Evolutionary conservation across 129 eudicot genomes (phyloP), one percentile per base, ranked within the genome.

Genomic region (Centella asiatica): DNA sequence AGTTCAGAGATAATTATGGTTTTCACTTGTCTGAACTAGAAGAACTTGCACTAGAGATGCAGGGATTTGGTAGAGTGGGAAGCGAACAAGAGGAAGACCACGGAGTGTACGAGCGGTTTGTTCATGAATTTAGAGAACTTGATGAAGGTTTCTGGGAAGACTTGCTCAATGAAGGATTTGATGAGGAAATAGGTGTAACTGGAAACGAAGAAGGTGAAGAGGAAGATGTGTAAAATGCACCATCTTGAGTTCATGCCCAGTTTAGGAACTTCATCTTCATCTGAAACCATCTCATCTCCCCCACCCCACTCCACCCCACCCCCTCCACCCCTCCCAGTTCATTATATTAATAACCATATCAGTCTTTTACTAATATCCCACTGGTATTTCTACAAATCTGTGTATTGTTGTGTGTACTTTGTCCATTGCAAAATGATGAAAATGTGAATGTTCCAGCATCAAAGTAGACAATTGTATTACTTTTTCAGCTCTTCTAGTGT

Each of bases 141-240:
- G 94, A 87, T 56, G 88, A 87, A 44, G 98, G 85, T 44, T 92
- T 92, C 59, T 87, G 89, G 95, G 88, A 87, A 49, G 95, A 86
- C 70, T 57, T 90, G 11, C 60, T 87, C 34, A 82, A 67, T 39
- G 87, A 84, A 31, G 65, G 86, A 42, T 60, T 60, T 44, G 78
- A 78, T 53, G 76, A 68, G 67, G 81, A 69, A 31, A 29, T 47
- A 4, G 61, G 44, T 45, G 65, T 33, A 58, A 27, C 46, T 8
- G 79, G 50, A 66, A 57, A 61, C 4, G 75, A 69, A 45, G 69
- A 72, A 44, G 66, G 67, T 51, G 64, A 63, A 34, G 78, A 68
- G 44, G 82, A 76, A 69, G 86, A 74, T 69, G 86, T 81, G 28
- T 69, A 81, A 77, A 75, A 62, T 90, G 72, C 89, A 81, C 31